phyloP scores from a whole-genome alignment of 306 rosid species.

The Quercus gilva region DNA sequence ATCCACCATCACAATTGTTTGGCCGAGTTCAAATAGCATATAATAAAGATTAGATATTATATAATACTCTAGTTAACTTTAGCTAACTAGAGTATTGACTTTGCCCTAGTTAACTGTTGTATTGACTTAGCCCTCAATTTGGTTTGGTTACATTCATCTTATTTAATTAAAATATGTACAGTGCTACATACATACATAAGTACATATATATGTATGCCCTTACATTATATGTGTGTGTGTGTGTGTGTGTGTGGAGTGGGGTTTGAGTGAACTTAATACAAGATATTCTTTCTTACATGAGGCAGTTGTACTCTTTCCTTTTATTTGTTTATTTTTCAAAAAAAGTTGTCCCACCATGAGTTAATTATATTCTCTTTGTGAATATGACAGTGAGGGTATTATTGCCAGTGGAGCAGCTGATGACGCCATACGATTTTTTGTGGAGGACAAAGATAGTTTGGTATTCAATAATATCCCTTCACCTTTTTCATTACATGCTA shows the following conservation, averaged over 20 bases:
- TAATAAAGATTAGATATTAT: background rate
- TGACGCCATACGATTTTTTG: conserved; percentile 75
- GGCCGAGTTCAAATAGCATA: background rate
- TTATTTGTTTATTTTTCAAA: background rate
- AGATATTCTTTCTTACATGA: background rate
- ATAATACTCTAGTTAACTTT: background rate
- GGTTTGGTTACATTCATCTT: background rate
- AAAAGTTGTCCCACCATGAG: conserved; percentile 16
- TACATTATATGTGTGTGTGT: background rate
- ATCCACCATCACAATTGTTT: background rate
- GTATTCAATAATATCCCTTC: conserved; percentile 33
- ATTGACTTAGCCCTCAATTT: background rate
- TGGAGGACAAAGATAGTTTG: conserved; percentile 53
- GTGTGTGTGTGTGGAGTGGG: background rate
- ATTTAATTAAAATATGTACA: background rate
- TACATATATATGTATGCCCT: too few species aligned
- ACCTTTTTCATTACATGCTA: background rate
- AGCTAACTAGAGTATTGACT: too few species aligned
- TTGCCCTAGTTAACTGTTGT: too few species aligned
- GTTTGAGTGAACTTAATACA: background rate
- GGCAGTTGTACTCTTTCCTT: background rate
- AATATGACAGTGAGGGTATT: conserved; percentile 68
- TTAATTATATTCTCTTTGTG: conserved; percentile 26
- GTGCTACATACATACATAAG: background rate
- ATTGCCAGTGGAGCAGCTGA: conserved; percentile 98